Evolutionary conservation across 805 yeast genomes (phyloP).

Genomic region (Aciculoconidium aculeatum): DNA sequence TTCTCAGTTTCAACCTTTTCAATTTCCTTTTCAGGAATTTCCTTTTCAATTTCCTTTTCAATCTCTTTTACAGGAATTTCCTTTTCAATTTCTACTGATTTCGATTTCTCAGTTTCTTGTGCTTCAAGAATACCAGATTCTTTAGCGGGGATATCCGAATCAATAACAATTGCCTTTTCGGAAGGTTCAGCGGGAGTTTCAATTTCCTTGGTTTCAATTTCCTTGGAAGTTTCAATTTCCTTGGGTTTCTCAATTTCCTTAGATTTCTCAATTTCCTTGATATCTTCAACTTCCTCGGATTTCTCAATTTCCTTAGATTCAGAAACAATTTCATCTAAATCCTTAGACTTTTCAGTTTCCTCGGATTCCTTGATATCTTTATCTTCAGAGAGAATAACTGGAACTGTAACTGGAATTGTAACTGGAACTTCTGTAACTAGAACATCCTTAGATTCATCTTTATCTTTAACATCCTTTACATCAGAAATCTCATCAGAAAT

Average conservation of each 20-base stretch:
- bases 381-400: too few relatives aligned
- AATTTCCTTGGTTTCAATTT: slow-evolving; percentile 1
- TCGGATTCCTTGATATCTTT: slow-evolving; percentile 1
- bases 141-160: too few relatives aligned
- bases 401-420: too few relatives aligned
- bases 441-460: neutral
- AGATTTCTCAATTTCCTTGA: neutral
- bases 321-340: slow-evolving; percentile 1
- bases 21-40: neutral
- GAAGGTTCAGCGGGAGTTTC: slow-evolving; percentile 1
- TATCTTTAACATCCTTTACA: neutral
- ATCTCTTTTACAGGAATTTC: neutral
- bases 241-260: neutral
- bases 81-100: too few relatives aligned
- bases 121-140: too few relatives aligned
- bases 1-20: slow-evolving; percentile 1
- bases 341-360: slow-evolving; percentile 3
- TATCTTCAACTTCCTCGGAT: neutral
- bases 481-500: neutral
- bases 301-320: too few relatives aligned
- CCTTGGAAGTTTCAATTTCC: slow-evolving; percentile 1
- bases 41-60: slow-evolving; percentile 1
- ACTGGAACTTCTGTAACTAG: neutral
- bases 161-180: too few relatives aligned
- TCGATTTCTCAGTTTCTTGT: too few relatives aligned